These are phyloP conservation scores for Suhomyces chickasaworum DNA, from an alignment of 1,139 yeast species.

Conservation along the genomic window DNA sequence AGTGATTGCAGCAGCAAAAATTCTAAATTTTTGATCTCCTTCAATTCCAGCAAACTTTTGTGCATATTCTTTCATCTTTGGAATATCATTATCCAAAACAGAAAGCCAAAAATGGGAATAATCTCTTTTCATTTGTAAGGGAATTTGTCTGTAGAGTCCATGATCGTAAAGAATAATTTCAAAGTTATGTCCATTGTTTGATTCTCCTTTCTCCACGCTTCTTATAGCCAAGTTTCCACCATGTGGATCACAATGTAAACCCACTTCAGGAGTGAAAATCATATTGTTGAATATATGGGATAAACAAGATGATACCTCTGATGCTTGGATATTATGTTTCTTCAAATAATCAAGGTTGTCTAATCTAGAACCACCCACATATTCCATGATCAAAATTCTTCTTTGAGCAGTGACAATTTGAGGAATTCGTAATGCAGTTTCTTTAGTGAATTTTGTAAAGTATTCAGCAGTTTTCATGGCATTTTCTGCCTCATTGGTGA, in stretches of 20 bases:
- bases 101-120: slow-evolving; percentile 95
- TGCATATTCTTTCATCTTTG: slow-evolving; percentile 71
- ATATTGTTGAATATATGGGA: slow-evolving; percentile 90
- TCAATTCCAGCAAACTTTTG: slow-evolving; percentile 77
- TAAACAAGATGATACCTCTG: slow-evolving; percentile 80
- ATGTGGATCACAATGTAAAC: slow-evolving; percentile 97
- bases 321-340: slow-evolving; percentile 63
- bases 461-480: slow-evolving; percentile 68
- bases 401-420: slow-evolving; percentile 63
- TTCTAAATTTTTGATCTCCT: slow-evolving; percentile 71
- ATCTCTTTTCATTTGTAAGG: slow-evolving; percentile 72
- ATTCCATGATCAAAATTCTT: slow-evolving; percentile 87
- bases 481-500: slow-evolving; percentile 81
- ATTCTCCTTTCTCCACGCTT: slow-evolving; percentile 30
- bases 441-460: slow-evolving; percentile 54
- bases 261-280: slow-evolving; percentile 92
- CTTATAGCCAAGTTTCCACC: slow-evolving; percentile 93
- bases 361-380: slow-evolving; percentile 75
- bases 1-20: slow-evolving; percentile 92
- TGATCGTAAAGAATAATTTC: slow-evolving; percentile 93
- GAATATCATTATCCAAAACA: slow-evolving; percentile 67
- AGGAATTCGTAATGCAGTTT: slow-evolving; percentile 83
- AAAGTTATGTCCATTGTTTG: slow-evolving; percentile 65
- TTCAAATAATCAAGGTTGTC: slow-evolving; percentile 73
- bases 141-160: slow-evolving; percentile 87